Base-by-base conservation (phyloP, 139 green algal species). In the Chlamydomonas schloesseri region DNA sequence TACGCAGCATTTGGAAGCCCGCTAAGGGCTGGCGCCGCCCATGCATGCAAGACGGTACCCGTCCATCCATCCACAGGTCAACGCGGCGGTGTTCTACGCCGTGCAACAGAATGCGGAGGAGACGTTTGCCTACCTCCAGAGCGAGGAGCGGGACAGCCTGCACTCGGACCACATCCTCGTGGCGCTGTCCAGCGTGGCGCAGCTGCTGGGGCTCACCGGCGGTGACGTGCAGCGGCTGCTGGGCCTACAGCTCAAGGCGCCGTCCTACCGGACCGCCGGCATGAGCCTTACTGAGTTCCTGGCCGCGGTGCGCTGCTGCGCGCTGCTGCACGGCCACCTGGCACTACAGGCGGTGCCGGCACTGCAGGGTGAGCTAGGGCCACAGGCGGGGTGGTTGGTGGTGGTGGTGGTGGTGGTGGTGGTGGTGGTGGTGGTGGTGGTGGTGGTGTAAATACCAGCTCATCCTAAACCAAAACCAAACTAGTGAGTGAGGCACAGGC, bases 61-160 rank as follows among this genome's bases (percentile, higher is more conserved):
- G n/a, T n/a, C n/a, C n/a, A n/a, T n/a, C n/a, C n/a, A n/a, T n/a
- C 42, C 42, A 5, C 42, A 50, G 42, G 42, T 50, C 4, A 84
- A 84, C 21, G 78, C 78, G 9, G 78, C 78, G 0, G 78, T 84
- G n/a, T 64, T 74, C 3, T 84, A 84, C 64, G 78, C 78, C 31
- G 20, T 84, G 17, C 26, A 33, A 15, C 78, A 84, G 57, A 33
- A 67, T 74, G 78, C 47, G 15, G 78, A 74, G 29, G 78, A 84
- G 31, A 84, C 64, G 3, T 84, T 74, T 33, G 17, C 57, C 2
- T 74, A 37, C 24, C 47, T 84, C 15, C 42, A 46, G 13, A 42
- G 23, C 6, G 75, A 83, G 21, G 62, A 73, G 34, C 76, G 76
- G 5, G 60, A 28, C 11, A 64, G 28, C 28, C 42, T 83, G 1